Percentiles rank a stretch among this genome's conserved stretches.
These are phyloP conservation scores for Alloteropsis angusta DNA, from an alignment of 202 grass and related monocot genomes.

Conservation along the genomic window DNA sequence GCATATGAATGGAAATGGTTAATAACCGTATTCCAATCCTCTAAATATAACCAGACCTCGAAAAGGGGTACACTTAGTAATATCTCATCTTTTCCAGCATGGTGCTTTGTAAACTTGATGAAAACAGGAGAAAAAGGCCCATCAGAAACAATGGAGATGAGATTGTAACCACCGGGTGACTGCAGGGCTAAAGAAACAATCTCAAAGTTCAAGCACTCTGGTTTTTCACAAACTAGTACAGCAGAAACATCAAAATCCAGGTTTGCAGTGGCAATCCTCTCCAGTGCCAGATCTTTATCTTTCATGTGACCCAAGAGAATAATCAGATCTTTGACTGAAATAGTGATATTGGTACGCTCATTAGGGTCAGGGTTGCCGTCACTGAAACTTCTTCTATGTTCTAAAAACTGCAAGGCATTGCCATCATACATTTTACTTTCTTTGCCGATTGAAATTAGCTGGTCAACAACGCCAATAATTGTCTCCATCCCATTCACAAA, in stretches of 20 bases:
- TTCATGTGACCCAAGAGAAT: constrained; percentile 51
- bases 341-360: constrained; percentile 44
- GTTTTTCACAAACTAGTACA: constrained; percentile 45
- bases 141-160: constrained; percentile 57
- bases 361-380: constrained; percentile 31
- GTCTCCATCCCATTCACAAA: constrained; percentile 49
- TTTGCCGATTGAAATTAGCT: constrained; percentile 51
- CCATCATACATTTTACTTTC: constrained; percentile 73
- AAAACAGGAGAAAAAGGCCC: constrained; percentile 42
- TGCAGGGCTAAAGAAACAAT: constrained; percentile 48
- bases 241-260: constrained; percentile 65
- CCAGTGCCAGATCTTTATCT: constrained; percentile 34
- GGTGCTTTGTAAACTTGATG: constrained; percentile 42
- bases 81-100: constrained; percentile 43
- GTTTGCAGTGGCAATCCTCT: constrained; percentile 54
- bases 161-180: constrained; percentile 31
- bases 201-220: constrained; percentile 43
- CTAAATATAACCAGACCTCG: constrained; percentile 78
- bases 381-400: constrained; percentile 36
- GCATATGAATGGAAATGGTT: constrained; percentile 52
- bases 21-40: constrained; percentile 59
- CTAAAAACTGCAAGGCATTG: constrained; percentile 56
- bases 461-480: constrained; percentile 47
- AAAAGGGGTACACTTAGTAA: constrained; percentile 45
- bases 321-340: constrained; percentile 51